These are phyloP conservation scores for Entophlyctis luteolus DNA, from an alignment of 192 early-diverging fungal genomes.

Conservation along the genomic window DNA sequence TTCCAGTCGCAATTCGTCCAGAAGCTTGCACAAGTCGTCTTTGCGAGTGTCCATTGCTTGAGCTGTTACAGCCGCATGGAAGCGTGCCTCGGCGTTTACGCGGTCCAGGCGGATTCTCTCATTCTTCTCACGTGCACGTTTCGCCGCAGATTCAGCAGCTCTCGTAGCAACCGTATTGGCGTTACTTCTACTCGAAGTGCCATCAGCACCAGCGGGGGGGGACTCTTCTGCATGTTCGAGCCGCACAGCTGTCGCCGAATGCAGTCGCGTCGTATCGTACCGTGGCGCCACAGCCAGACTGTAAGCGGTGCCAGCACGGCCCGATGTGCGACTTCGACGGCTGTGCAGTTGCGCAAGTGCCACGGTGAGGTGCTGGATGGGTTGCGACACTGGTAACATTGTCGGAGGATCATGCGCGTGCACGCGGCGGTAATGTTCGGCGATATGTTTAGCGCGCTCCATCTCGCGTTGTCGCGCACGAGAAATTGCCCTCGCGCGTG, in stretches of 20 bases:
- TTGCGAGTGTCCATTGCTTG: slow-evolving; percentile 12
- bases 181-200: too few relatives aligned
- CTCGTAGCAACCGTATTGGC: neutral
- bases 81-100: slow-evolving; percentile 3
- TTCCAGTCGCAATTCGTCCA: slow-evolving; percentile 11
- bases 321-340: too few relatives aligned
- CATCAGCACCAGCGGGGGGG: neutral
- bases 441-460: slow-evolving; percentile 9
- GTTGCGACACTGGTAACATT: slow-evolving; percentile 10
- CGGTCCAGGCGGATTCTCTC: neutral
- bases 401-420: neutral
- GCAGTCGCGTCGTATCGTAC: neutral
- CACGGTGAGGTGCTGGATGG: neutral
- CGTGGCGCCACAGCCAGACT: neutral
- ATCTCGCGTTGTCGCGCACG: neutral
- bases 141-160: neutral
- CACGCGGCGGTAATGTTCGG: neutral
- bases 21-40: slow-evolving; percentile 3
- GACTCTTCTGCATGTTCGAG: neutral
- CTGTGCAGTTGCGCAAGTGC: too few relatives aligned
- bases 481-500: neutral
- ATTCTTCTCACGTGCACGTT: neutral
- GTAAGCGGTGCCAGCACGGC: too few relatives aligned
- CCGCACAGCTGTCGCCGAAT: neutral
- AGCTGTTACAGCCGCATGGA: slow-evolving; percentile 1